Base-by-base conservation (phyloP, 2,329 filamentous ascomycete species). In the Elsinoe australis region DNA sequence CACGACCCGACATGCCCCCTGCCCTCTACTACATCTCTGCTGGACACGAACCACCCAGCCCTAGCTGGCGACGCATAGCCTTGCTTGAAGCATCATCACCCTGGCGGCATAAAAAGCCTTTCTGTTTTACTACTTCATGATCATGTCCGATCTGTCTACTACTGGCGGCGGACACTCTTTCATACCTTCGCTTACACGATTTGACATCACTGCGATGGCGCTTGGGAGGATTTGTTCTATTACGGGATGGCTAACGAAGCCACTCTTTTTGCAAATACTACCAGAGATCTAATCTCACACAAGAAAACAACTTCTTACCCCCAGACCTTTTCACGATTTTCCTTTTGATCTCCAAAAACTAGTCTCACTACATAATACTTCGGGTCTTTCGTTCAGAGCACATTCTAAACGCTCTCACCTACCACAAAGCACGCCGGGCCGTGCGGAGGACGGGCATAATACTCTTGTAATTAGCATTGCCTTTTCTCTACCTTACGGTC, bases 191-290 rank as follows among this genome's bases (percentile, higher is more conserved):
- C 39, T 44, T n/a, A 32, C 21, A 44, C 39, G 39, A 44, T 44
- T 44, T 44, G 39, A 32, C 39, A 44, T 44, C 39, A 44, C 39
- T 44, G 39, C 39, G 39, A 44, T 44, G 39, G 39, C 39, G 39
- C 39, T 44, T 44, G 14, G 39, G 39, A 21, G 36, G 39, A 18
- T 31, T 29, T 18, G 5, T 17, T 17, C 17, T 44, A 26, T 32
- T 31, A 44, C 39, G 31, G 31, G 21, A 44, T 31, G 39, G 39
- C 26, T 17, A 29, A 26, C 21, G 39, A 44, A 5, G 26, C 26
- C 39, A 32, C 39, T 44, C 39, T n/a, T 24, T 26, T 21, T 44
- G 39, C 39, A 44, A 44, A 44, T 44, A 44, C 39, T 26, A 19
- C 26, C 18, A 26, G 36, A 28, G 14, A n/a, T 26, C 19, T 21